Conservation (phyloP, 805 yeast species). For the Kuraishia ogatae region DNA sequence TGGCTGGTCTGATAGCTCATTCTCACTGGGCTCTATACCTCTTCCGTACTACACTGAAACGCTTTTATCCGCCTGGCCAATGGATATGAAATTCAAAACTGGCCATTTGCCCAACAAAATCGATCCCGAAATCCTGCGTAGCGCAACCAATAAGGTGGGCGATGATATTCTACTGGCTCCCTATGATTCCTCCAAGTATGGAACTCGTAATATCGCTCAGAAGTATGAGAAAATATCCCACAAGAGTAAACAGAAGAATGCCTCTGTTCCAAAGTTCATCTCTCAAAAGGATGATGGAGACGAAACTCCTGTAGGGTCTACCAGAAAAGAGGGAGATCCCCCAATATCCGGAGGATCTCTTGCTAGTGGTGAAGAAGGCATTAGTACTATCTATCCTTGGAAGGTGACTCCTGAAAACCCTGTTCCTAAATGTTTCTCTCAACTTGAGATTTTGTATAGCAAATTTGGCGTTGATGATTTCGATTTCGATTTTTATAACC, state of each 20-base stretch:
- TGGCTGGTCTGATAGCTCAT: conserved; percentile 29
- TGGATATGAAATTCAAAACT: conserved; percentile 47
- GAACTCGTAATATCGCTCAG: conserved; percentile 40
- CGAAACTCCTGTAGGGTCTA: conserved; percentile 2
- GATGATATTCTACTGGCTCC: conserved; percentile 29
- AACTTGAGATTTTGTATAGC: conserved; percentile 72
- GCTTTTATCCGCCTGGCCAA: conserved; percentile 75
- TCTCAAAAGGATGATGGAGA: conserved; percentile 41
- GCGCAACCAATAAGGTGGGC: conserved; percentile 26
- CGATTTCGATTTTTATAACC: conserved; percentile 80
- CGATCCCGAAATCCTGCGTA: conserved; percentile 37
- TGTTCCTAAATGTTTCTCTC: conserved; percentile 69
- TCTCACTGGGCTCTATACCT: conserved; percentile 68
- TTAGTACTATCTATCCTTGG: conserved; percentile 13
- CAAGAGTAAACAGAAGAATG: conserved; percentile 15
- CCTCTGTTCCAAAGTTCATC: conserved; percentile 40
- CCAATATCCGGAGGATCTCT: conserved; percentile 14
- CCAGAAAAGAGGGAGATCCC: conserved; percentile 1
- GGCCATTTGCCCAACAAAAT: conserved; percentile 49
- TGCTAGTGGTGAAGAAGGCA: conserved; percentile 2
- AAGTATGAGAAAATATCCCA: conserved; percentile 32
- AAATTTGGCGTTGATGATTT: conserved; percentile 91
- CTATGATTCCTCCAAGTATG: conserved; percentile 51
- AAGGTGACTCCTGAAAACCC: conserved; percentile 23
- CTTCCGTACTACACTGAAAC: conserved; percentile 79